Percentiles rank a stretch among this genome's conserved stretches.
These are phyloP conservation scores for Cadophora sp. DNA, from an alignment of 2,329 filamentous ascomycete genomes.

Conservation along the genomic window DNA sequence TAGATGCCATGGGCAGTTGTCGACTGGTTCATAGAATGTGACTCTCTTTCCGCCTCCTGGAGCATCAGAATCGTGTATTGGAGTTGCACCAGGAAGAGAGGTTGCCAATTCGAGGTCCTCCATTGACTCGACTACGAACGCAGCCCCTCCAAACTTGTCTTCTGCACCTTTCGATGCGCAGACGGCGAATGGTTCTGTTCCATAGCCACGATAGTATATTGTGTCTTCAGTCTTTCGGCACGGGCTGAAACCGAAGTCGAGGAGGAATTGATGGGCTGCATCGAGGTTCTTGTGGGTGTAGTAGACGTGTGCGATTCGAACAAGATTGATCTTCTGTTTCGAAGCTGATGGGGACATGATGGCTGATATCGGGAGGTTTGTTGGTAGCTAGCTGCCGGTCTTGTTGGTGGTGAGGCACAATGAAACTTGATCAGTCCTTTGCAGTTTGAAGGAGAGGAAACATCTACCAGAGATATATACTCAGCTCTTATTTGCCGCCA, in stretches of 20 bases:
- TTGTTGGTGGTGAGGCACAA: background rate
- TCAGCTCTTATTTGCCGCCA: conserved; percentile 1
- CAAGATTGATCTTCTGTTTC: conserved; percentile 43
- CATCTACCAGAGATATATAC: conserved; percentile 11
- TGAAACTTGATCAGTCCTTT: background rate
- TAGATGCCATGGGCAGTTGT: conserved; percentile 63
- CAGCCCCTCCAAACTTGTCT: conserved; percentile 61
- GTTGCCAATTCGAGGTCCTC: conserved; percentile 60
- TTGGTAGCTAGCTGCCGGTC: background rate
- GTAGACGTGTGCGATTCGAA: conserved; percentile 39
- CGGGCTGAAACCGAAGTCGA: conserved; percentile 38
- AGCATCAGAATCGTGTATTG: conserved; percentile 57
- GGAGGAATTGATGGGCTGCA: conserved; percentile 34
- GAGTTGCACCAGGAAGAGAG: conserved; percentile 53
- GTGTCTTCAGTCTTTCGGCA: conserved; percentile 42
- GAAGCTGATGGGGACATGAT: conserved; percentile 35
- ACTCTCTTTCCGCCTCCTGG: conserved; percentile 61
- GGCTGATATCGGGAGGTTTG: background rate
- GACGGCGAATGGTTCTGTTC: conserved; percentile 64
- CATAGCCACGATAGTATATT: conserved; percentile 67
- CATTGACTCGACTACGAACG: conserved; percentile 62
- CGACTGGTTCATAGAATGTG: conserved; percentile 56
- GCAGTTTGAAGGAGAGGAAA: background rate
- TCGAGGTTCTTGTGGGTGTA: conserved; percentile 38
- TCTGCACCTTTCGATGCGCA: conserved; percentile 56